These are phyloP conservation scores for Schwanniomyces polymorphus DNA, from an alignment of 805 yeast genomes.

Conservation along the genomic window DNA sequence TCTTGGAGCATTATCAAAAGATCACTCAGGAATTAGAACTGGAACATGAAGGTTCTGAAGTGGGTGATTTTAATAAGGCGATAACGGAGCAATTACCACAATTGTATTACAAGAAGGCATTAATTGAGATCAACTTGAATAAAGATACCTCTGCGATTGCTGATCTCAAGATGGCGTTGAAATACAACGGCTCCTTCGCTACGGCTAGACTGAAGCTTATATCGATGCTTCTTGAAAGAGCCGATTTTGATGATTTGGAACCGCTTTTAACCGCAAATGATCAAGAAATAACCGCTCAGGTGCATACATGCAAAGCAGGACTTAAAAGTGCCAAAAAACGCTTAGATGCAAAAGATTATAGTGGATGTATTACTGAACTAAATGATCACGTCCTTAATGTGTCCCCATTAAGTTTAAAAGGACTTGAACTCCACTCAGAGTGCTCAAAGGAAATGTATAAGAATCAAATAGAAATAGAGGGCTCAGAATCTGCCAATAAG, in stretches of 20 bases:
- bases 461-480: constrained; percentile 1
- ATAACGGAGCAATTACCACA: constrained; percentile 32
- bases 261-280: constrained; percentile 11
- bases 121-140: constrained; percentile 58
- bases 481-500: constrained; percentile 9
- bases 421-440: constrained; percentile 31
- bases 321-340: constrained; percentile 9
- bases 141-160: constrained; percentile 52
- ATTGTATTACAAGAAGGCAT: constrained; percentile 58
- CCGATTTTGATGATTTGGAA: constrained; percentile 40
- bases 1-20: constrained; percentile 22
- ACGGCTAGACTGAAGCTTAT: constrained; percentile 52
- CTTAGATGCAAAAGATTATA: constrained; percentile 8
- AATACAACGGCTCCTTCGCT: constrained; percentile 36
- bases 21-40: constrained; percentile 15
- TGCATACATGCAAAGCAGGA: constrained; percentile 16
- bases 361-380: constrained; percentile 24
- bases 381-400: constrained; percentile 23
- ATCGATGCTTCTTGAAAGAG: constrained; percentile 53
- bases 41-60: neutral
- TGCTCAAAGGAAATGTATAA: constrained; percentile 17
- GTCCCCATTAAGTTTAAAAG: constrained; percentile 44
- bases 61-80: neutral
- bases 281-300: constrained; percentile 11
- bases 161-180: constrained; percentile 50